Evolutionary conservation across 305 asterid genomes (phyloP).

Genomic region (Fraxinus baroniana): DNA sequence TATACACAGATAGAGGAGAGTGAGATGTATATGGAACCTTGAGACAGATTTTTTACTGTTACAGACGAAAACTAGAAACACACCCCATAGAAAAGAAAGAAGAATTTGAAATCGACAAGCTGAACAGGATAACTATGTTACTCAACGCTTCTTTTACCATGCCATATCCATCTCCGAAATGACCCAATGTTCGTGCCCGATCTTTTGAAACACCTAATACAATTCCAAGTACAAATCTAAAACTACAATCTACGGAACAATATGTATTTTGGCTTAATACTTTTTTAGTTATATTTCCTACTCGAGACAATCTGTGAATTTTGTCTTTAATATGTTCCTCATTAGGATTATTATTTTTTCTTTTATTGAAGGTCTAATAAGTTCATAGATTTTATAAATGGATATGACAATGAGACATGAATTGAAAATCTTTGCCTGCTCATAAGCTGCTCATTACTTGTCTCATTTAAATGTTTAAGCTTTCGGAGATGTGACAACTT

Average conservation of each 20-base stretch:
- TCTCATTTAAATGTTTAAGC: not conserved
- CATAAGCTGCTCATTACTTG: not conserved
- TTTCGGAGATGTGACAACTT: not conserved
- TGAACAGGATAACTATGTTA: not conserved
- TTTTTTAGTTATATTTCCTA: not conserved
- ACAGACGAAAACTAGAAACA: slow-evolving; percentile 16
- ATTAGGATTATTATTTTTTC: not conserved
- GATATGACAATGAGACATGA: not conserved
- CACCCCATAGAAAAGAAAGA: not conserved
- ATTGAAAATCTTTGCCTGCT: not conserved
- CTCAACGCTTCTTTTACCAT: not conserved
- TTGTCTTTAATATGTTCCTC: not conserved
- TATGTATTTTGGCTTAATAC: not conserved
- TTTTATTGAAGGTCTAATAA: not conserved
- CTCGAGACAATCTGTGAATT: not conserved
- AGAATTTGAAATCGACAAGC: not conserved
- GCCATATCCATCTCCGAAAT: not conserved
- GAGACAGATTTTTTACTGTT: slow-evolving; percentile 3
- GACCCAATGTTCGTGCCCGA: not conserved
- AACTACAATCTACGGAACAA: not conserved
- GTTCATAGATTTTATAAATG: not conserved
- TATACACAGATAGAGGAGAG: not conserved
- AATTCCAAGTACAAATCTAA: not conserved
- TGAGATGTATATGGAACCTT: not conserved
- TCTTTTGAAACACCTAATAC: not conserved